These are phyloP conservation scores for Reutealis trisperma DNA, from an alignment of 345 rosid species.

Conservation along the genomic window DNA sequence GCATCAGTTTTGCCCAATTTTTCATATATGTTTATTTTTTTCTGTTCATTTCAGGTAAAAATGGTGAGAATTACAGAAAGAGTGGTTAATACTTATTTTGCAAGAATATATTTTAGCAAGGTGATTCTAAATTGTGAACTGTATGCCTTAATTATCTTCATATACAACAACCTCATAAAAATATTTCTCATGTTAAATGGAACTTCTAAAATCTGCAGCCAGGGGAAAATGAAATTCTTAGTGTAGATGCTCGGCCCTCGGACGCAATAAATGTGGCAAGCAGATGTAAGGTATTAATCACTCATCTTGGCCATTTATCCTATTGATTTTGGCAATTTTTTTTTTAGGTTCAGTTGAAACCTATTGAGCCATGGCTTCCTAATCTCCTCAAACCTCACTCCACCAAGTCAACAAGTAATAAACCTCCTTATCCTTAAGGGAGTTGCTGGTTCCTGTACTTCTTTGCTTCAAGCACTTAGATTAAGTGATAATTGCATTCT, in stretches of 20 bases:
- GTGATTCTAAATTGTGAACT: slow-evolving; percentile 41
- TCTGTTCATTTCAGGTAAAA: slow-evolving; percentile 56
- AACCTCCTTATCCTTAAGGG: not conserved
- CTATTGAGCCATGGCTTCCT: not conserved
- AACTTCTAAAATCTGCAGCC: slow-evolving; percentile 54
- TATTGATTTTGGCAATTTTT: not conserved
- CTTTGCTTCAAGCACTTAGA: not conserved
- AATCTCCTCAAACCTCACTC: not conserved
- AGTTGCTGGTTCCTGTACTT: not conserved
- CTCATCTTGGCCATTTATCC: not conserved
- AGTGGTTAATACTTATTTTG: slow-evolving; percentile 65
- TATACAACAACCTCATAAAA: not conserved
- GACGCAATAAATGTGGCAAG: slow-evolving; percentile 87
- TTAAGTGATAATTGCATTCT: not conserved
- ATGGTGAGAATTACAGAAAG: slow-evolving; percentile 84
- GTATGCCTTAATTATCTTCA: slow-evolving; percentile 12
- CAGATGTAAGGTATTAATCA: slow-evolving; percentile 55
- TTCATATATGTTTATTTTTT: not conserved
- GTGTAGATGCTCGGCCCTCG: slow-evolving; percentile 80
- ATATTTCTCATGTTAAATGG: slow-evolving; percentile 9
- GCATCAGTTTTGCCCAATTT: not conserved
- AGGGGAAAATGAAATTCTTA: slow-evolving; percentile 52
- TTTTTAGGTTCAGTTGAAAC: not conserved
- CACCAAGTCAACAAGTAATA: not conserved
- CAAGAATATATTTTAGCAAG: slow-evolving; percentile 71